These are phyloP conservation scores for Pontederia paniculata DNA, from an alignment of 176 grass and related monocot genomes.

Conservation along the genomic window DNA sequence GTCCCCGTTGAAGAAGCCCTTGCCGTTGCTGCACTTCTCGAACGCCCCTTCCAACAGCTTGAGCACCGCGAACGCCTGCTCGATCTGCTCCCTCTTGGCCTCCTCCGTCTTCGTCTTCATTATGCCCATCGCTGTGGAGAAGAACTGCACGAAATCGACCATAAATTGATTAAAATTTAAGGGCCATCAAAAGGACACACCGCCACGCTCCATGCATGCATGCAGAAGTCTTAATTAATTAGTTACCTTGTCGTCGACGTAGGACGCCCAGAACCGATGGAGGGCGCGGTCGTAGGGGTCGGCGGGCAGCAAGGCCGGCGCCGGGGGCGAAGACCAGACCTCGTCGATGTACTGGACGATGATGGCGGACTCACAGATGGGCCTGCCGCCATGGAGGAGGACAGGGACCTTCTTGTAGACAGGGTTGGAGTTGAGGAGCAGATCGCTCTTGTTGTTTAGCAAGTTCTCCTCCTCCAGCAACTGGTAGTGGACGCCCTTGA, in stretches of 20 bases:
- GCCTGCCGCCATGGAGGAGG: slow-evolving; percentile 37
- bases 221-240: too few relatives aligned
- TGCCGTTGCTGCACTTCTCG: background rate
- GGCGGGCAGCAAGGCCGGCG: slow-evolving; percentile 10
- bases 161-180: background rate
- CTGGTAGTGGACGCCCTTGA: slow-evolving; percentile 36
- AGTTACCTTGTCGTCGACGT: slow-evolving; percentile 37
- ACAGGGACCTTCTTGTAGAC: slow-evolving; percentile 56
- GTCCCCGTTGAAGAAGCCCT: background rate
- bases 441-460: too few relatives aligned
- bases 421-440: slow-evolving; percentile 53
- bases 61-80: background rate
- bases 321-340: background rate
- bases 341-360: slow-evolving; percentile 53
- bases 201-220: background rate
- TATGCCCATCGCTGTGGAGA: background rate
- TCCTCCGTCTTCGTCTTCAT: background rate
- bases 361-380: slow-evolving; percentile 53
- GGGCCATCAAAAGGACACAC: background rate
- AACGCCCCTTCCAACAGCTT: background rate
- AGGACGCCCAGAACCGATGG: slow-evolving; percentile 61
- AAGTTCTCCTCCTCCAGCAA: slow-evolving; percentile 39
- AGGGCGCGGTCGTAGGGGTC: slow-evolving; percentile 46
- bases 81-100: background rate
- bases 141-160: background rate